A percentile compares a stretch with the other conserved stretches of the same genome.
These are phyloP conservation scores for Penicillium occitanis DNA, from an alignment of 2,329 filamentous ascomycete species.

Conservation along the genomic window DNA sequence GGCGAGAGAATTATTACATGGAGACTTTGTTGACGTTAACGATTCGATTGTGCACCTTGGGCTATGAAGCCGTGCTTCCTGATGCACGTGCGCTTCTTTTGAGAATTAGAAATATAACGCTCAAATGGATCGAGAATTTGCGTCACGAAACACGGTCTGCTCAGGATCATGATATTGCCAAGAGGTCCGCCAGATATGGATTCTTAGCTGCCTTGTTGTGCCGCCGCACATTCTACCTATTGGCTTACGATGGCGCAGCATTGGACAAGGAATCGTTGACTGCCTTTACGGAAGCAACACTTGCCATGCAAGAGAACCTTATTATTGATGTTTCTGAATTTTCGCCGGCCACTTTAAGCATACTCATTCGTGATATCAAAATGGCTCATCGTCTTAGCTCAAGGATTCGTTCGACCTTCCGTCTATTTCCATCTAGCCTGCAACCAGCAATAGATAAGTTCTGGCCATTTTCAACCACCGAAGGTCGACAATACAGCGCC, in stretches of 20 bases:
- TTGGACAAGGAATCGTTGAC: constrained; percentile 22
- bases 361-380: constrained; percentile 50
- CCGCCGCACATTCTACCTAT: too few relatives aligned
- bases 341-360: constrained; percentile 23
- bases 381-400: constrained; percentile 41
- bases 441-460: constrained; percentile 38
- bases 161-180: too few relatives aligned
- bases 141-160: neutral
- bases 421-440: constrained; percentile 30
- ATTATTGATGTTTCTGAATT: constrained; percentile 40
- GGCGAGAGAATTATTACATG: constrained; percentile 61
- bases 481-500: constrained; percentile 22
- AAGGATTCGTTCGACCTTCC: constrained; percentile 40
- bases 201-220: too few relatives aligned
- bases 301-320: constrained; percentile 52
- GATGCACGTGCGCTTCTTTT: constrained; percentile 41
- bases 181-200: too few relatives aligned
- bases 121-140: constrained; percentile 7
- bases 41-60: constrained; percentile 42
- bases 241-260: neutral
- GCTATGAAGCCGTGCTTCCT: constrained; percentile 22
- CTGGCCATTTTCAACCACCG: constrained; percentile 44
- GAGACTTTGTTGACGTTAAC: constrained; percentile 55
- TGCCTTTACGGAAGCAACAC: constrained; percentile 41
- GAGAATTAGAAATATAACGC: constrained; percentile 5